Evolutionary conservation across 345 rosid species (phyloP), one percentile per base, ranked within the genome.

Genomic region (Balakata baccata): DNA sequence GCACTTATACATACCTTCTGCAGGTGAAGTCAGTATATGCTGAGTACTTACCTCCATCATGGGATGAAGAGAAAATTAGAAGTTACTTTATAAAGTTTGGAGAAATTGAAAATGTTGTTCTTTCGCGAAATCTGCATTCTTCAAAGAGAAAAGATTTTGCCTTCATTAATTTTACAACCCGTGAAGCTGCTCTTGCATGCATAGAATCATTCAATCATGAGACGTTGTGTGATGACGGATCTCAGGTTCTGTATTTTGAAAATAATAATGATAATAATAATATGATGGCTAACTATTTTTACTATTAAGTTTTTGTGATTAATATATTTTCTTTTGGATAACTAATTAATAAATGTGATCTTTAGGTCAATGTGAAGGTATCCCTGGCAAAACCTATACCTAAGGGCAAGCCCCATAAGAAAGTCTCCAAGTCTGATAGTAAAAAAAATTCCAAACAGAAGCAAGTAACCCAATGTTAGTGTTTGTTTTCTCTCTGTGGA

Each of bases 91-190:
- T 43, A 45, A 80, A 68, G 64, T 80, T 67, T 67, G 83, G 83
- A 69, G 80, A 80, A 75, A 80, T 80, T 80, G 83, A 76, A 49
- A 80, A 16, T 62, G 74, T 80, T 68, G 78, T 72, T 64, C 80
- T 76, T 20, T 66, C 80, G 29, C 80, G 75, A 66, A 80, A 76
- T 69, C 74, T 80, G 49, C 83, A n/a, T 63, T 68, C 80, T 49
- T 68, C 83, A 23, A 80, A 45, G 74, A 76, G 83, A 73, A 80
- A 72, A 41, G 83, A 80, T 58, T 80, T 76, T 76, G 83, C 83
- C 47, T 80, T 80, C 43, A 38, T 80, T 13, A 80, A 76, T 66
- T 80, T 72, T 64, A 69, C 45, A 43, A 66, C 69, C 60, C 75
- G 80, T 73, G 75, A 77, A 46, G 75, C 74, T 45, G 80, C 80